These are phyloP conservation scores for Zymoseptoria brevis DNA, from an alignment of 2,329 filamentous ascomycete species.

Conservation along the genomic window DNA sequence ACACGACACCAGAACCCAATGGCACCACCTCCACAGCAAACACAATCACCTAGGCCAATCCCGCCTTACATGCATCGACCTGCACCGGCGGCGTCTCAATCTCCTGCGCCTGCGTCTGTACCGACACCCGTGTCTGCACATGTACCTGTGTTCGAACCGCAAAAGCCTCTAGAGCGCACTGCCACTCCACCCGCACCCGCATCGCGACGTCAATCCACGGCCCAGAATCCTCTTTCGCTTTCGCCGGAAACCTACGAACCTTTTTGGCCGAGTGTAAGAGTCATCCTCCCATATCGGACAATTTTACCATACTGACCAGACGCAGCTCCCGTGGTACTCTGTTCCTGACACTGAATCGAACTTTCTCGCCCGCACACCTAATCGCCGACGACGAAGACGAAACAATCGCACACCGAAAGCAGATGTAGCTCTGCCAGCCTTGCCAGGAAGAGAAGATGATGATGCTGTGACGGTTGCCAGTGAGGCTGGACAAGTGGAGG, in stretches of 20 bases:
- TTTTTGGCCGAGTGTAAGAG: conserved; percentile 14
- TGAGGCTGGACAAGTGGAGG: conserved; percentile 15
- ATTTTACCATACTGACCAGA: conserved; percentile 5
- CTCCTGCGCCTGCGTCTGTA: conserved; percentile 7
- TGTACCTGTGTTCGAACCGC: conserved; percentile 5
- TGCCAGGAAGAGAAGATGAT: conserved; percentile 31
- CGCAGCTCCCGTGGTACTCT: conserved; percentile 53
- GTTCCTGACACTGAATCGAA: conserved; percentile 39
- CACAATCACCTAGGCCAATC: conserved; percentile 17
- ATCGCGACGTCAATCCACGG: conserved; percentile 10
- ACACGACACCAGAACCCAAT: conserved; percentile 33
- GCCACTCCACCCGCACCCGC: conserved; percentile 11
- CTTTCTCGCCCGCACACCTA: conserved; percentile 46
- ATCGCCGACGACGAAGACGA: conserved; percentile 39
- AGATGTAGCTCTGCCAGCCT: conserved; percentile 42
- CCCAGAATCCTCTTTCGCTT: conserved; percentile 14
- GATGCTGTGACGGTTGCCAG: conserved; percentile 3
- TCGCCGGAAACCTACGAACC: conserved; percentile 12
- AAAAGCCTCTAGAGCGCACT: conserved; percentile 8
- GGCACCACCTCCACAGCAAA: conserved; percentile 25
- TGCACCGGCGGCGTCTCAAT: conserved; percentile 7
- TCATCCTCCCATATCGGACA: background rate
- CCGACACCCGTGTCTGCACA: conserved; percentile 7
- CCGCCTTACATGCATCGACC: conserved; percentile 17
- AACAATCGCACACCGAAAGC: conserved; percentile 33